These are phyloP conservation scores for Prunus mume DNA, from an alignment of 306 rosid species.

Conservation along the genomic window DNA sequence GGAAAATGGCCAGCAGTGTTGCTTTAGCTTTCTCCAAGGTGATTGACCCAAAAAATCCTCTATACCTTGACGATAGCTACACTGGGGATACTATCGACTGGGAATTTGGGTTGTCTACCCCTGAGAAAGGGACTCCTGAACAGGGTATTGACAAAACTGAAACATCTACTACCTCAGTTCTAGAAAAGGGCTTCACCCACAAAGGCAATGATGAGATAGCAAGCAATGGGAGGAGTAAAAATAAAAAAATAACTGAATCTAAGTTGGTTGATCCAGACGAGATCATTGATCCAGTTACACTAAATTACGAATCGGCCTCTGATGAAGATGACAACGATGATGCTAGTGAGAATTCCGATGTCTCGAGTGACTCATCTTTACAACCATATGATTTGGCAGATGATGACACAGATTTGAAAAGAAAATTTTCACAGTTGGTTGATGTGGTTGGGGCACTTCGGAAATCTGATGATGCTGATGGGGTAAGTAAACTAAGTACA, in stretches of 20 bases:
- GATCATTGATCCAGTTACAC: slow-evolving; percentile 73
- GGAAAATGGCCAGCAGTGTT: slow-evolving; percentile 83
- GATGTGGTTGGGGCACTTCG: slow-evolving; percentile 85
- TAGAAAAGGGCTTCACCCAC: slow-evolving; percentile 31
- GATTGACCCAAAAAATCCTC: slow-evolving; percentile 89
- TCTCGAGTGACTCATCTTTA: slow-evolving; percentile 71
- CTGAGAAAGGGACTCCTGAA: slow-evolving; percentile 39
- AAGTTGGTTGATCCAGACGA: slow-evolving; percentile 86
- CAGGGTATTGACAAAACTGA: slow-evolving; percentile 28
- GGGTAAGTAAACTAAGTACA: slow-evolving; percentile 59
- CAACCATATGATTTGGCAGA: slow-evolving; percentile 89
- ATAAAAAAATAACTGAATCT: slow-evolving; percentile 44
- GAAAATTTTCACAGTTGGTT: slow-evolving; percentile 64
- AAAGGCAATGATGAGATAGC: slow-evolving; percentile 29
- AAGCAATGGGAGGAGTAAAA: slow-evolving; percentile 41
- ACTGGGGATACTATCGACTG: slow-evolving; percentile 67
- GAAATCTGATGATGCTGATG: slow-evolving; percentile 86
- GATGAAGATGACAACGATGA: slow-evolving; percentile 51
- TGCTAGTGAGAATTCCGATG: slow-evolving; percentile 74
- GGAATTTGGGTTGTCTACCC: slow-evolving; percentile 61
- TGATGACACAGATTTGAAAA: slow-evolving; percentile 86
- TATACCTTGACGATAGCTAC: slow-evolving; percentile 86
- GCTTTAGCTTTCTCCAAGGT: slow-evolving; percentile 87
- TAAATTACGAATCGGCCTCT: slow-evolving; percentile 52
- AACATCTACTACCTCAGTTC: slow-evolving; percentile 30